These are phyloP conservation scores for Neonectria magnoliae DNA, from an alignment of 2,329 filamentous ascomycete species.

Conservation along the genomic window DNA sequence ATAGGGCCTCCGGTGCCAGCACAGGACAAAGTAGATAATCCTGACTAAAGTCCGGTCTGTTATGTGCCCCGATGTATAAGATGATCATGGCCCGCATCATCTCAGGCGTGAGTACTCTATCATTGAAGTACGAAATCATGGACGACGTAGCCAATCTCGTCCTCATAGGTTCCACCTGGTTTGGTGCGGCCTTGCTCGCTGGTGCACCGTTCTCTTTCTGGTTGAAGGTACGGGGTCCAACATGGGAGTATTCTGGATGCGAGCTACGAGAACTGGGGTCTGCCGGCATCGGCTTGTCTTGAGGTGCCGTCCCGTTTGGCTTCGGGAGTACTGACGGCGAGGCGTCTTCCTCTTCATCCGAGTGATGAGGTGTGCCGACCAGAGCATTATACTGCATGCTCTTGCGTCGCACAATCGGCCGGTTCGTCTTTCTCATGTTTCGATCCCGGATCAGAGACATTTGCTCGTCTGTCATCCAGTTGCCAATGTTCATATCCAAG, in stretches of 20 bases:
- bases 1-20: constrained; percentile 83
- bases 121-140: constrained; percentile 99
- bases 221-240: constrained; percentile 51
- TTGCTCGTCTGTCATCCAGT: constrained; percentile 99
- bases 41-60: constrained; percentile 89
- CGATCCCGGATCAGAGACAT: constrained; percentile 93
- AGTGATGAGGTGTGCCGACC: constrained; percentile 83
- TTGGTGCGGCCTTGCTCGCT: constrained; percentile 51
- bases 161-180: constrained; percentile 69
- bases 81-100: constrained; percentile 99
- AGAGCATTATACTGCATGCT: constrained; percentile 88
- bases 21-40: constrained; percentile 93
- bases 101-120: constrained; percentile 92
- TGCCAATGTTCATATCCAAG: constrained; percentile 96
- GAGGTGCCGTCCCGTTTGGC: constrained; percentile 6
- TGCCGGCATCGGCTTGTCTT: constrained; percentile 20
- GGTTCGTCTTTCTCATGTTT: constrained; percentile 79
- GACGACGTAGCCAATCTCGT: constrained; percentile 93
- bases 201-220: constrained; percentile 28
- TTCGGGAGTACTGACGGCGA: constrained; percentile 28
- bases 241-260: constrained; percentile 63
- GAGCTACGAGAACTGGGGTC: constrained; percentile 44
- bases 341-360: constrained; percentile 74
- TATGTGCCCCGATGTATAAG: constrained; percentile 92
- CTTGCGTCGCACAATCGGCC: constrained; percentile 82